A percentile compares a stretch with the other conserved stretches of the same genome.
Evolutionary conservation across 768 basidiomycete genomes (phyloP).

Genomic region (Amanita exitialis): DNA sequence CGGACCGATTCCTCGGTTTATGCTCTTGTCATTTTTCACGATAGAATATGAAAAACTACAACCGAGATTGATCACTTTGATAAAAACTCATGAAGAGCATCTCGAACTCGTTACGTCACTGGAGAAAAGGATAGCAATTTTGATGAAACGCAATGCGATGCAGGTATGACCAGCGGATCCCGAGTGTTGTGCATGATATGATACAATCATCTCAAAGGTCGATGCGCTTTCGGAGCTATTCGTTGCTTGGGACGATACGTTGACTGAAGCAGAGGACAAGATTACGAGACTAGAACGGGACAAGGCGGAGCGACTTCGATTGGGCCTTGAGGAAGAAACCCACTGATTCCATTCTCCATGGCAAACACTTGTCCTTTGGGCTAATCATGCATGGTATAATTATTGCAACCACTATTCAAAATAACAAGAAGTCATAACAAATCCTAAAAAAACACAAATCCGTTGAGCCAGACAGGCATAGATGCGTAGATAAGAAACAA

Average conservation of each 20-base stretch:
- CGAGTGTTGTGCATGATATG: background rate
- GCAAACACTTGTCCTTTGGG: background rate
- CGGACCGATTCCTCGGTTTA: background rate
- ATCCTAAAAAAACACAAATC: background rate
- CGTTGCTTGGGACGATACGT: constrained; percentile 74
- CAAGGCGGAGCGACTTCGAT: constrained; percentile 43
- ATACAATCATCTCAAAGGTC: constrained; percentile 32
- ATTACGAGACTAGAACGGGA: constrained; percentile 49
- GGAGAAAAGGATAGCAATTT: constrained; percentile 51
- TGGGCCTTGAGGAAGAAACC: constrained; percentile 42
- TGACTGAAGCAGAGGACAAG: constrained; percentile 58
- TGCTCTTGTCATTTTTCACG: background rate
- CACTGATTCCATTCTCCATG: background rate
- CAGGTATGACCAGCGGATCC: constrained; percentile 36
- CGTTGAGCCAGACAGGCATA: background rate
- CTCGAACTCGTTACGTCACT: constrained; percentile 42
- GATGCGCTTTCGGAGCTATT: constrained; percentile 79
- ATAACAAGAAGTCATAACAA: constrained; percentile 1
- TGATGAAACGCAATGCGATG: constrained; percentile 63
- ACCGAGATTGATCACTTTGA: constrained; percentile 54
- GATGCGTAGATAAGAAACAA: background rate
- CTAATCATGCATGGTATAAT: background rate
- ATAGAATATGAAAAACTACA: constrained; percentile 54
- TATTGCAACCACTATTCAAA: background rate
- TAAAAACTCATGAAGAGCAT: constrained; percentile 53